Percentiles rank a stretch among this genome's conserved stretches.
Conservation (phyloP, 148 eudicot genomes). For the Linanthus parryae region DNA sequence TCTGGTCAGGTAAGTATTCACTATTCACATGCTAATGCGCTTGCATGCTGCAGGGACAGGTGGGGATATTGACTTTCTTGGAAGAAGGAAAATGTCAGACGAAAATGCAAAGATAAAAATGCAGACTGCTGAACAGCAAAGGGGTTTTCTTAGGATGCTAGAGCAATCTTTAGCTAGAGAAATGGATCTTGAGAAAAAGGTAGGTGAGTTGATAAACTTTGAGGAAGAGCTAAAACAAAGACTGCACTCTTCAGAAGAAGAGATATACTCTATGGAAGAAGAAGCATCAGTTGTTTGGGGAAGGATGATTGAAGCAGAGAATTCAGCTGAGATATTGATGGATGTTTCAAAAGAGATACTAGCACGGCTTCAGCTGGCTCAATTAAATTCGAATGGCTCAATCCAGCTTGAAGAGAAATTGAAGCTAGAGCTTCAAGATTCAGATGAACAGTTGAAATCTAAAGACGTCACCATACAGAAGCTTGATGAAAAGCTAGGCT, state of each 20-base stretch:
- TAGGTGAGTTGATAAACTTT: constrained; percentile 46
- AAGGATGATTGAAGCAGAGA: constrained; percentile 73
- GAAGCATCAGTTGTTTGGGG: constrained; percentile 40
- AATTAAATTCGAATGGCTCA: constrained; percentile 42
- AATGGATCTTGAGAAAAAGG: constrained; percentile 66
- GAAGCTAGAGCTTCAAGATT: constrained; percentile 38
- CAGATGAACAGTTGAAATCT: constrained; percentile 26
- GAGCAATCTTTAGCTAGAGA: constrained; percentile 89
- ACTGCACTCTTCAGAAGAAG: constrained; percentile 39
- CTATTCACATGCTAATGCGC: constrained; percentile 7
- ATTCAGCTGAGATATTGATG: constrained; percentile 54
- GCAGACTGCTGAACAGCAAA: constrained; percentile 85
- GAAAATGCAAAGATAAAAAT: constrained; percentile 41
- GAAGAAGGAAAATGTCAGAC: constrained; percentile 33
- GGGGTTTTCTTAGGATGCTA: constrained; percentile 65
- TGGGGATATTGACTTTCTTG: constrained; percentile 19
- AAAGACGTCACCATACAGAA: constrained; percentile 29
- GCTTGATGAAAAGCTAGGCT: constrained; percentile 10
- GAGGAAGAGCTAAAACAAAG: constrained; percentile 54
- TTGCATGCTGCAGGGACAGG: constrained; percentile 37
- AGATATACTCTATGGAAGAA: constrained; percentile 47
- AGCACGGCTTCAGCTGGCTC: constrained; percentile 45
- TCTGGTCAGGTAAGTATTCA: not conserved
- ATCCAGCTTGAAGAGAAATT: constrained; percentile 46
- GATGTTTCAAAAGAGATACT: constrained; percentile 56